Conservation (phyloP, 169 alveolate species). For the Plasmodium gallinaceum region DNA sequence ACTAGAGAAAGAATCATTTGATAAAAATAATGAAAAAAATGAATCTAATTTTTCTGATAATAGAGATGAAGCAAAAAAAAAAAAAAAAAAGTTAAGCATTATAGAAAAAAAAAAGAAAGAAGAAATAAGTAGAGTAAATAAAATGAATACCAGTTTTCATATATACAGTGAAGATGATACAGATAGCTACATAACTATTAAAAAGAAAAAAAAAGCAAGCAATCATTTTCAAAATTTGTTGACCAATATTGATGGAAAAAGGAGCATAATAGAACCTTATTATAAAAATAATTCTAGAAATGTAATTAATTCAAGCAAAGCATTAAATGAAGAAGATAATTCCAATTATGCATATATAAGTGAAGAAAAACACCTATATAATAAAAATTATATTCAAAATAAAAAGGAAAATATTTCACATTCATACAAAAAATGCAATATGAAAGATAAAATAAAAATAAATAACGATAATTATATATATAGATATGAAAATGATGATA, state of each 20-base stretch:
- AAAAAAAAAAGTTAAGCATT: slow-evolving; percentile 24
- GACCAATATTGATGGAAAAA: not conserved
- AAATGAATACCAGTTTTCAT: slow-evolving; percentile 66
- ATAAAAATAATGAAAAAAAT: not conserved
- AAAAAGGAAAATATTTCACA: not conserved
- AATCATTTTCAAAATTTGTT: not conserved
- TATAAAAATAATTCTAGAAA: not conserved
- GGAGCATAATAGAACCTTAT: not conserved
- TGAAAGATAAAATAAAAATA: not conserved
- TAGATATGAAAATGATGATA: not conserved
- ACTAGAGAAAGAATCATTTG: not conserved
- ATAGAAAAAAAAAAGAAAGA: slow-evolving; percentile 56
- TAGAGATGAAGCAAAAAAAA: not conserved
- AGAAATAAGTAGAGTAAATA: slow-evolving; percentile 47
- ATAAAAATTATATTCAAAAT: not conserved
- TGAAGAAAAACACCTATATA: not conserved
- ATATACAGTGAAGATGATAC: slow-evolving; percentile 70
- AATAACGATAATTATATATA: slow-evolving; percentile 1
- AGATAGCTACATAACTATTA: slow-evolving; percentile 44
- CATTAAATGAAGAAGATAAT: not conserved
- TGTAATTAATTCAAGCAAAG: not conserved
- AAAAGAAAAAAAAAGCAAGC: slow-evolving; percentile 19
- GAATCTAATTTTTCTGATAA: not conserved
- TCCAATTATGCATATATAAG: not conserved
- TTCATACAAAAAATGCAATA: not conserved